Evolutionary conservation across 257 asterid genomes (phyloP).

Genomic region (Pogostemon cablin): DNA sequence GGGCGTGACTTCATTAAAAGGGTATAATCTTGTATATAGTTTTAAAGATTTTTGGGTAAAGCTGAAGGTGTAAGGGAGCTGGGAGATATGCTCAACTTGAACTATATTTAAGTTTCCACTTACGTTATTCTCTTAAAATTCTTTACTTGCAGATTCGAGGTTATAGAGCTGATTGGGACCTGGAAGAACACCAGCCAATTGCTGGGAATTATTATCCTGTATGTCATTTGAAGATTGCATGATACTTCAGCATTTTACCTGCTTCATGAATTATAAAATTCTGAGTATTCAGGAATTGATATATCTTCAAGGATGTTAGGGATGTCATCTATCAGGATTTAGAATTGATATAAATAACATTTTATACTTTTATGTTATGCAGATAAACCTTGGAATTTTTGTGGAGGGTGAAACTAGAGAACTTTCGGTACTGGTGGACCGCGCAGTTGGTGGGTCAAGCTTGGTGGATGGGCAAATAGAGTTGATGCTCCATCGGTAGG

Average conservation of each 20-base stretch:
- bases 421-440: slow-evolving; percentile 78
- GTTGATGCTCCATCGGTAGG: slow-evolving; percentile 86
- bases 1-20: slow-evolving; percentile 85
- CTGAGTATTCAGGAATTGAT: slow-evolving; percentile 20
- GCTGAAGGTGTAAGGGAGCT: background rate
- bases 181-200: slow-evolving; percentile 68
- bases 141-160: slow-evolving; percentile 56
- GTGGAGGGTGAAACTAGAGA: slow-evolving; percentile 64
- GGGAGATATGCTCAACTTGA: slow-evolving; percentile 18
- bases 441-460: slow-evolving; percentile 84
- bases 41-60: slow-evolving; percentile 21
- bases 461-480: slow-evolving; percentile 80
- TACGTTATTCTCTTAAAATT: slow-evolving; percentile 30
- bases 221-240: slow-evolving; percentile 39
- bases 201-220: slow-evolving; percentile 89
- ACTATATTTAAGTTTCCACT: slow-evolving; percentile 11
- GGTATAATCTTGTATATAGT: slow-evolving; percentile 42
- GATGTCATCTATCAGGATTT: slow-evolving; percentile 8
- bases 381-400: slow-evolving; percentile 83
- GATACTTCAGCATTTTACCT: slow-evolving; percentile 22
- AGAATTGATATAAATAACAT: slow-evolving; percentile 5
- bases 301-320: background rate
- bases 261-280: slow-evolving; percentile 24
- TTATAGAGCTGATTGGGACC: slow-evolving; percentile 73
- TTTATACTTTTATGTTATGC: slow-evolving; percentile 28